A percentile compares a stretch with the other conserved stretches of the same genome.
phyloP scores from a whole-genome alignment of 2,329 filamentous ascomycete genomes.

The Penicillium palitans region DNA sequence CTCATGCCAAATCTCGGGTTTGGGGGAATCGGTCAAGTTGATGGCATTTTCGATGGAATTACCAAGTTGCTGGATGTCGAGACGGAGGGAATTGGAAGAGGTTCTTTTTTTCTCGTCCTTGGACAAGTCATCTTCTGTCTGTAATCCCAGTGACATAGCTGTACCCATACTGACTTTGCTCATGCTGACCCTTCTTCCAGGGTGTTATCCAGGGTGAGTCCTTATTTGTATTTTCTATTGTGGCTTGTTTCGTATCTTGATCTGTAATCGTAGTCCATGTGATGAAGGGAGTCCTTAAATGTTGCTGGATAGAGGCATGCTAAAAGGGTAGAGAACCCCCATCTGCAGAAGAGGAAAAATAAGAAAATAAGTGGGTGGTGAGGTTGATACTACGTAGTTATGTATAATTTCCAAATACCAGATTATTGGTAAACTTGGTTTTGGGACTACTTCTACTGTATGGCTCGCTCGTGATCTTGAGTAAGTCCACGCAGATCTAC shows the following conservation, averaged over 20 bases:
- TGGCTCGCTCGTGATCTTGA: conserved; percentile 34
- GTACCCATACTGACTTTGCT: neutral
- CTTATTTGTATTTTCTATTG: neutral
- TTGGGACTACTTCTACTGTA: conserved; percentile 30
- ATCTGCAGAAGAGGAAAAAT: neutral
- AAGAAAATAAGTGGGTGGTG: neutral
- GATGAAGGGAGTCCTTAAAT: neutral
- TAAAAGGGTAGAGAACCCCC: neutral
- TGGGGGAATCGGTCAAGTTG: neutral
- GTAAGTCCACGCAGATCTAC: conserved; percentile 14
- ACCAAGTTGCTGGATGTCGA: neutral
- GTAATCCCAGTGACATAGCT: neutral
- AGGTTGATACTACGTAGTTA: neutral
- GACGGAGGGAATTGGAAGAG: neutral
- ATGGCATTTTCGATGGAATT: neutral
- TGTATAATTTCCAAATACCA: conserved; percentile 23
- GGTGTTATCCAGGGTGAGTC: neutral
- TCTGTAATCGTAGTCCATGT: neutral
- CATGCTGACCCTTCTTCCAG: neutral
- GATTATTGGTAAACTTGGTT: conserved; percentile 34
- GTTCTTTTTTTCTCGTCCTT: neutral
- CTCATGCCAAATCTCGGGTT: neutral
- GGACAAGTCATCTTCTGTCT: neutral
- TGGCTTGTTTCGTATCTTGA: too few species aligned
- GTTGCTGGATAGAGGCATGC: fast-evolving